These are phyloP conservation scores for Pichia nanzhaoensis DNA, from an alignment of 805 yeast genomes.

Conservation along the genomic window DNA sequence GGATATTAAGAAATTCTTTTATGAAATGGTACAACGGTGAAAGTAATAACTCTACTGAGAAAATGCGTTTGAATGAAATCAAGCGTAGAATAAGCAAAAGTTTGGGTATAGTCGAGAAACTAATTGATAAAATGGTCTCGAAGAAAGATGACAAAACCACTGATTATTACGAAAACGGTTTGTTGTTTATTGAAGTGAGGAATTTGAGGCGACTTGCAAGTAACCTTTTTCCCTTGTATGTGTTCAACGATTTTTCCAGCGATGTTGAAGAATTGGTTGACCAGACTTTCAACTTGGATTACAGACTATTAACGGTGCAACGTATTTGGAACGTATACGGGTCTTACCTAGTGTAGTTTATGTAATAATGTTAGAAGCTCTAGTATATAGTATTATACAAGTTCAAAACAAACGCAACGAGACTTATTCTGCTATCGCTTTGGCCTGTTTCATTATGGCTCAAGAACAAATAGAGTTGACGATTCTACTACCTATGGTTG, in stretches of 20 bases:
- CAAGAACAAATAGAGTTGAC: slow-evolving; percentile 62
- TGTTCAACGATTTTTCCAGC: slow-evolving; percentile 48
- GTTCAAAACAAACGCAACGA: too few species aligned
- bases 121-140: slow-evolving; percentile 18
- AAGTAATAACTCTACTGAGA: not conserved
- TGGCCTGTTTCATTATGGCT: too few species aligned
- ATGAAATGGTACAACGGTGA: slow-evolving; percentile 14
- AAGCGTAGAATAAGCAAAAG: slow-evolving; percentile 5
- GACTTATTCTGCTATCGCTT: too few species aligned
- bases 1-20: slow-evolving; percentile 34
- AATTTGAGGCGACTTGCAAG: slow-evolving; percentile 47
- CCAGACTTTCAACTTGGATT: slow-evolving; percentile 29
- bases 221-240: slow-evolving; percentile 41
- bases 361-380: not conserved
- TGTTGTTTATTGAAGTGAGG: slow-evolving; percentile 59
- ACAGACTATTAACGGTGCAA: slow-evolving; percentile 41
- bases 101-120: slow-evolving; percentile 18
- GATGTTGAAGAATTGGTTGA: slow-evolving; percentile 58
- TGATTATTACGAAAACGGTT: slow-evolving; percentile 44
- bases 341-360: slow-evolving; percentile 11
- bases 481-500: slow-evolving; percentile 79
- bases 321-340: slow-evolving; percentile 62
- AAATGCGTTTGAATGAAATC: not conserved
- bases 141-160: not conserved
- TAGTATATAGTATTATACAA: not conserved